These are phyloP conservation scores for Russula emetica DNA, from an alignment of 768 basidiomycete genomes.

Conservation along the genomic window DNA sequence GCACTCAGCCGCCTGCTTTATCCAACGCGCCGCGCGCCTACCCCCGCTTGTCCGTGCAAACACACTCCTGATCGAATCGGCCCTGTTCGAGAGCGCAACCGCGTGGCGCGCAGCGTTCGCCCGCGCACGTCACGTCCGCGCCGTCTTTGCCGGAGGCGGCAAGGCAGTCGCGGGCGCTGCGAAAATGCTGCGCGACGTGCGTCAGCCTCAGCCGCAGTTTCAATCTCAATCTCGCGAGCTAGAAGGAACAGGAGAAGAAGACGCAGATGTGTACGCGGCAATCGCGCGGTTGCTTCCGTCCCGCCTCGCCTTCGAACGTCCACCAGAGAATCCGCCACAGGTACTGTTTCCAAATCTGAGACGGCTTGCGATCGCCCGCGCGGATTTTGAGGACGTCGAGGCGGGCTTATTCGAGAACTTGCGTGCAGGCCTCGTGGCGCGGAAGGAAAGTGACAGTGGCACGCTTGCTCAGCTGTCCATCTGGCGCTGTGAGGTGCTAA, in stretches of 20 bases:
- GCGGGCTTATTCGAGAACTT: slow-evolving; percentile 17
- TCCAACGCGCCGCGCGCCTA: slow-evolving; percentile 16
- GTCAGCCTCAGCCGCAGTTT: background rate
- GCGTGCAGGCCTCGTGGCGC: slow-evolving; percentile 13
- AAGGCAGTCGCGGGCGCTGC: slow-evolving; percentile 5
- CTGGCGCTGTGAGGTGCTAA: slow-evolving; percentile 20
- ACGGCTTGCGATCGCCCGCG: slow-evolving; percentile 17
- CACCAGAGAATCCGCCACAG: background rate
- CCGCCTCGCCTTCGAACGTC: slow-evolving; percentile 10
- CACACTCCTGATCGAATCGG: slow-evolving; percentile 16
- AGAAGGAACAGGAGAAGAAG: background rate
- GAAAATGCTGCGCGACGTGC: slow-evolving; percentile 13
- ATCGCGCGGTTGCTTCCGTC: slow-evolving; percentile 18
- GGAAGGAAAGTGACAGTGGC: slow-evolving; percentile 4
- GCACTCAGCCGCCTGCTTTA: slow-evolving; percentile 11
- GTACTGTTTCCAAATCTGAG: slow-evolving; percentile 13
- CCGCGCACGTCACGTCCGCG: slow-evolving; percentile 4
- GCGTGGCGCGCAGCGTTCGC: slow-evolving; percentile 14
- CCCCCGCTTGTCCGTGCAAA: slow-evolving; percentile 15
- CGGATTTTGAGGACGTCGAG: slow-evolving; percentile 9
- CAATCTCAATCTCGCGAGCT: background rate
- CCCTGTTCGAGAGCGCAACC: slow-evolving; percentile 10
- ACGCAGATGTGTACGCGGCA: slow-evolving; percentile 10
- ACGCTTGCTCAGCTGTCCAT: slow-evolving; percentile 13
- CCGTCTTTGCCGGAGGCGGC: slow-evolving; percentile 13